These are phyloP conservation scores for Epichloe bromicola DNA, from an alignment of 2,329 filamentous ascomycete genomes.

Conservation along the genomic window DNA sequence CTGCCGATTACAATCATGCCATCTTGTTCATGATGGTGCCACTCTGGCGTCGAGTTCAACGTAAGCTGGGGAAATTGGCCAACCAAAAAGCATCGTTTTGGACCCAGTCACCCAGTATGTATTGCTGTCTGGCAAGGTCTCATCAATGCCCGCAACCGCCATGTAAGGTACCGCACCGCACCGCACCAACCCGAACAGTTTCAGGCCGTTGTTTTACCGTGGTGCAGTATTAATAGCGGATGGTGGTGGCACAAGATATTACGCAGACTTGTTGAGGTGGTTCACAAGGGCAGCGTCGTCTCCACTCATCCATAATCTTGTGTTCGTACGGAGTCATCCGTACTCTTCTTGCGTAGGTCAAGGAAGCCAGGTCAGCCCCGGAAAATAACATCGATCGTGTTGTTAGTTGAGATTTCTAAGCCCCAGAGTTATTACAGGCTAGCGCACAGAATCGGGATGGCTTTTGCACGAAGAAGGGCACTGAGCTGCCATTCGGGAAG, in stretches of 20 bases:
- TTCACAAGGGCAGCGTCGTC: background rate
- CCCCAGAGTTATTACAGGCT: background rate
- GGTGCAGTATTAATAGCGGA: background rate
- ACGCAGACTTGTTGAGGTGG: background rate
- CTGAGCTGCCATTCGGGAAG: background rate
- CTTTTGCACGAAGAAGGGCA: background rate
- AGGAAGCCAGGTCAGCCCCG: too few relatives aligned
- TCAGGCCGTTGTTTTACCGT: background rate
- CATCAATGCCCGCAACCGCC: background rate
- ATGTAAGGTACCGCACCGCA: constrained; percentile 1
- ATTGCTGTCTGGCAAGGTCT: background rate
- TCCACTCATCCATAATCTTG: background rate
- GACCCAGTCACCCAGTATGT: background rate
- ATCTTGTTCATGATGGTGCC: background rate
- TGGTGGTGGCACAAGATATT: constrained; percentile 1
- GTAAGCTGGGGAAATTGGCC: background rate
- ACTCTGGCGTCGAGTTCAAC: background rate
- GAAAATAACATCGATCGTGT: background rate
- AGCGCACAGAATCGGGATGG: background rate
- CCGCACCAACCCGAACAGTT: background rate
- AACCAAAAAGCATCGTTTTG: background rate
- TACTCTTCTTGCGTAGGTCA: too few relatives aligned
- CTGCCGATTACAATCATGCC: background rate
- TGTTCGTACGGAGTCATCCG: background rate
- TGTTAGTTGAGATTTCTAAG: background rate